Conservation (phyloP, 1,284 basidiomycete species). For the Chondrostereum purpureum region DNA sequence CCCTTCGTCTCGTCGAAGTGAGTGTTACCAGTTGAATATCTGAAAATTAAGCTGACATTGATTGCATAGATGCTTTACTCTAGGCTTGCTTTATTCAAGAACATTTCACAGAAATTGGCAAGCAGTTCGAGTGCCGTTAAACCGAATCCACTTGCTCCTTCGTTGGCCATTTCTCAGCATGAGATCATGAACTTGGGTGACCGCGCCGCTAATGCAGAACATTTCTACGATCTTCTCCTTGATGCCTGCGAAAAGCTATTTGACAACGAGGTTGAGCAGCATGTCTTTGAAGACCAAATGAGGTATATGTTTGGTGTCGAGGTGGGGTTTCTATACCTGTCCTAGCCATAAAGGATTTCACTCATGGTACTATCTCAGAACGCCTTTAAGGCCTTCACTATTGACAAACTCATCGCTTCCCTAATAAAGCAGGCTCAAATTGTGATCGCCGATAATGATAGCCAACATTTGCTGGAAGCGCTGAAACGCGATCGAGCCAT, state of each 20-base stretch:
- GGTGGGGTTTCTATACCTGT: constrained; percentile 26
- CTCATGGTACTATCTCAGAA: constrained; percentile 32
- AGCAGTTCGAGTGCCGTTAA: constrained; percentile 23
- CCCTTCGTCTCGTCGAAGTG: constrained; percentile 83
- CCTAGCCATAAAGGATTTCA: neutral
- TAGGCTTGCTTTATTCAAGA: constrained; percentile 79
- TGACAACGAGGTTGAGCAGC: constrained; percentile 86
- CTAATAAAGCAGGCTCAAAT: constrained; percentile 85
- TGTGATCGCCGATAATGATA: constrained; percentile 74
- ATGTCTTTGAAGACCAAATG: constrained; percentile 86
- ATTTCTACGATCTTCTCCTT: constrained; percentile 82
- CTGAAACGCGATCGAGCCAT: constrained; percentile 74
- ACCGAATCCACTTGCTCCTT: constrained; percentile 24
- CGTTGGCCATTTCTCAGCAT: constrained; percentile 24
- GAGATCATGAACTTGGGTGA: constrained; percentile 17
- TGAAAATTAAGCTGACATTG: constrained; percentile 7
- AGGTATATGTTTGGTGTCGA: constrained; percentile 86
- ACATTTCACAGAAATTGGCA: constrained; percentile 47
- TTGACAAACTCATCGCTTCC: constrained; percentile 89
- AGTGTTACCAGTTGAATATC: constrained; percentile 17
- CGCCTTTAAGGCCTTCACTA: constrained; percentile 82
- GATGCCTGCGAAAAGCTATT: constrained; percentile 88
- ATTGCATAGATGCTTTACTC: constrained; percentile 73
- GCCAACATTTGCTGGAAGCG: constrained; percentile 78
- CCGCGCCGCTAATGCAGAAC: constrained; percentile 29